Evolutionary conservation across 1,139 yeast species (phyloP).

Genomic region (Pichia sp.): DNA sequence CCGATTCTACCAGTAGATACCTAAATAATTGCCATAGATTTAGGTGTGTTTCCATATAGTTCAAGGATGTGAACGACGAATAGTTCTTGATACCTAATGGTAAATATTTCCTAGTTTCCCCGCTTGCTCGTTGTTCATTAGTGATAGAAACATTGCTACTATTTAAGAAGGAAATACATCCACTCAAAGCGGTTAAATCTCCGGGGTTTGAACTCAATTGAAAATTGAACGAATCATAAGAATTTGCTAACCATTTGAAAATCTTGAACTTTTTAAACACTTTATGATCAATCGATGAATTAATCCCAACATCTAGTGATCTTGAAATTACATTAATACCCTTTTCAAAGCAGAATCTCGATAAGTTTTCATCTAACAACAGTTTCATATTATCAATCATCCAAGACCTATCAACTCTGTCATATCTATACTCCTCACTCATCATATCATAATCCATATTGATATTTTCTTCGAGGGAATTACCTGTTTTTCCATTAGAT

Average conservation of each 20-base stretch:
- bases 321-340: slow-evolving; percentile 18
- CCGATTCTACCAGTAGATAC: slow-evolving; percentile 8
- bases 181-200: slow-evolving; percentile 24
- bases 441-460: background rate
- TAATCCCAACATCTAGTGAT: background rate
- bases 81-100: slow-evolving; percentile 25
- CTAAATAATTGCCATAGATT: slow-evolving; percentile 28
- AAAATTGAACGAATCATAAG: slow-evolving; percentile 28
- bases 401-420: slow-evolving; percentile 11
- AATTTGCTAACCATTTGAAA: slow-evolving; percentile 24
- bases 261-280: slow-evolving; percentile 18
- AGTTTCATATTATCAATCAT: slow-evolving; percentile 18
- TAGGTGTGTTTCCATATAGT: slow-evolving; percentile 25
- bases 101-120: slow-evolving; percentile 1
- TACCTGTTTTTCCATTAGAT: background rate
- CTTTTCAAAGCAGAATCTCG: slow-evolving; percentile 16
- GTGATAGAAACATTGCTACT: slow-evolving; percentile 8
- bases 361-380: slow-evolving; percentile 23
- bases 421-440: background rate
- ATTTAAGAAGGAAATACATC: slow-evolving; percentile 24
- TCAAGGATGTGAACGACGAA: slow-evolving; percentile 22
- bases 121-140: background rate
- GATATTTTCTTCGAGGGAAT: background rate
- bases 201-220: slow-evolving; percentile 22
- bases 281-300: slow-evolving; percentile 15